Conservation (phyloP, 768 basidiomycete genomes). For the Sutorius australiensis region DNA sequence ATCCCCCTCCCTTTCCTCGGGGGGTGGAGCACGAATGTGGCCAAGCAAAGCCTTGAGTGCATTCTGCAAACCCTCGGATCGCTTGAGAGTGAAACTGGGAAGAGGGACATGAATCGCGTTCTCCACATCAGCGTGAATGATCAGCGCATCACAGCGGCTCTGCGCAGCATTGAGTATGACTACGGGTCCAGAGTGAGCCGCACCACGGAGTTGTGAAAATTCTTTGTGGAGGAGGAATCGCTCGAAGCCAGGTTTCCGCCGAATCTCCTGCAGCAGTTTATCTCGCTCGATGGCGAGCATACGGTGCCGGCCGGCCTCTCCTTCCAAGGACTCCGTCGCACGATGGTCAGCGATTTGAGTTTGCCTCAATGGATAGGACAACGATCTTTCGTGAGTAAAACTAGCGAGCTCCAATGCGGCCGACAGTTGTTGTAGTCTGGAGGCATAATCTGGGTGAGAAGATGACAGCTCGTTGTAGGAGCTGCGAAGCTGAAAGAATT, state of each 20-base stretch:
- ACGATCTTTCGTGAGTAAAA: neutral
- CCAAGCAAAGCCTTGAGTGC: neutral
- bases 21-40: neutral
- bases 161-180: neutral
- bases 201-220: neutral
- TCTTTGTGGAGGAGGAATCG: neutral
- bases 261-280: neutral
- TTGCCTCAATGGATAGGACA: neutral
- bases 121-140: neutral
- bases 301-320: neutral
- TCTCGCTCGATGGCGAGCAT: neutral
- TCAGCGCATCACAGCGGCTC: neutral
- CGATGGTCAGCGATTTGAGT: neutral
- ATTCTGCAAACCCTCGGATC: neutral
- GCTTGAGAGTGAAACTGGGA: neutral
- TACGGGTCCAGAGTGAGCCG: neutral
- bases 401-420: neutral
- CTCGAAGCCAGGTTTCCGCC: neutral
- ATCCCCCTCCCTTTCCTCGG: neutral
- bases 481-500: constrained; percentile 10
- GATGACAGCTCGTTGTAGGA: constrained; percentile 1
- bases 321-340: neutral
- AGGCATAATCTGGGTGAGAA: constrained; percentile 5
- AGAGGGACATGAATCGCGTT: neutral
- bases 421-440: constrained; percentile 1